Evolutionary conservation across 2,329 filamentous ascomycete species (phyloP).

Genomic region (Botrytis byssoidea): DNA sequence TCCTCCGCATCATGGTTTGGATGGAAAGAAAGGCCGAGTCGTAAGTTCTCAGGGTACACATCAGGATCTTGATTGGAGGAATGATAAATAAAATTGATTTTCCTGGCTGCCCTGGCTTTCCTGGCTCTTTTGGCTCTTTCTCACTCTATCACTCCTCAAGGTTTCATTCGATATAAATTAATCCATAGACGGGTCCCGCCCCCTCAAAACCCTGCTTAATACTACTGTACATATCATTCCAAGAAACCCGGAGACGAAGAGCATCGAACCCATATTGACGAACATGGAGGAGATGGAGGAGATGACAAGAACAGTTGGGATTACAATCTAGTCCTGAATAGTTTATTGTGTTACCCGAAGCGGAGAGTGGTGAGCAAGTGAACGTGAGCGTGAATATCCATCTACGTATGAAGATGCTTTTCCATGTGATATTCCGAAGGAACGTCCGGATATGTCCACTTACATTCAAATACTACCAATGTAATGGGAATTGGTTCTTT

Average conservation of each 20-base stretch:
- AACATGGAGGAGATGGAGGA: background rate
- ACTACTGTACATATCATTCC: background rate
- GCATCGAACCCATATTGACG: background rate
- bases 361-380: background rate
- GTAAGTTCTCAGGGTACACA: background rate
- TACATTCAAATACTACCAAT: background rate
- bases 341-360: background rate
- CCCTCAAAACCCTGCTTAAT: background rate
- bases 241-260: background rate
- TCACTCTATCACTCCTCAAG: background rate
- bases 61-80: background rate
- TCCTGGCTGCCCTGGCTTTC: background rate
- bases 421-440: constrained; percentile 1
- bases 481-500: background rate
- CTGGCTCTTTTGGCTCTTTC: background rate
- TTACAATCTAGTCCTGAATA: constrained; percentile 3
- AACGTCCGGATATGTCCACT: background rate
- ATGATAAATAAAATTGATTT: background rate
- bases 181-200: constrained; percentile 7
- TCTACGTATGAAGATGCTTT: background rate
- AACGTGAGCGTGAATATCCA: background rate
- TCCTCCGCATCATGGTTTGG: constrained; percentile 5
- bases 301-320: background rate
- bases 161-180: background rate
- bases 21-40: constrained; percentile 14